Conservation (phyloP, 2,329 filamentous ascomycete genomes). For the Colletotrichum orbiculare region DNA sequence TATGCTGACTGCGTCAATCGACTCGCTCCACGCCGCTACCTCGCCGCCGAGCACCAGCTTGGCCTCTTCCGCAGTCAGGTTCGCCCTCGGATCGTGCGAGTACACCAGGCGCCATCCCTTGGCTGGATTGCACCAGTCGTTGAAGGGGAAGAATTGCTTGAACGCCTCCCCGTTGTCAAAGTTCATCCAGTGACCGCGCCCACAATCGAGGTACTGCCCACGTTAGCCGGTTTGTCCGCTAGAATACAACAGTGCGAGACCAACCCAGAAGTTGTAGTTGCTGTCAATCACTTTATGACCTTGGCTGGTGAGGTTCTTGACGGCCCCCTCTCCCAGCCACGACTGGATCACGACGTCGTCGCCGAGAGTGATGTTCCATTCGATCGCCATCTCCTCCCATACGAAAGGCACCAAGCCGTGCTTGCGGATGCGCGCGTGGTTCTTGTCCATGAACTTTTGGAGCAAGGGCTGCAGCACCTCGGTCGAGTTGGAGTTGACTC, state of each 20-base stretch:
- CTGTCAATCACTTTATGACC: constrained; percentile 81
- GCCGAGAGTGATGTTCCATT: constrained; percentile 81
- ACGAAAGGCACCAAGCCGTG: constrained; percentile 78
- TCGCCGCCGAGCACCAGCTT: constrained; percentile 84
- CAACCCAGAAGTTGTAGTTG: constrained; percentile 81
- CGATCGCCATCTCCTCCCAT: constrained; percentile 87
- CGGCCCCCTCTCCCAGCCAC: constrained; percentile 75
- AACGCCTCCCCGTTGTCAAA: constrained; percentile 68
- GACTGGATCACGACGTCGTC: constrained; percentile 80
- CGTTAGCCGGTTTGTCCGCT: neutral
- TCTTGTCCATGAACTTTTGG: constrained; percentile 79
- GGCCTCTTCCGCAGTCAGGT: constrained; percentile 69
- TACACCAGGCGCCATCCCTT: constrained; percentile 89
- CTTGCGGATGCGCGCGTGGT: constrained; percentile 72
- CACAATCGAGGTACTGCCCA: constrained; percentile 82
- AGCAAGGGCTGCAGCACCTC: constrained; percentile 78
- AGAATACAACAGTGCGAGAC: constrained; percentile 40
- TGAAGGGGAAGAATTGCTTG: constrained; percentile 72
- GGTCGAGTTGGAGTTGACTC: constrained; percentile 73
- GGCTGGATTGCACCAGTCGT: constrained; percentile 82
- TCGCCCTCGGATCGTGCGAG: constrained; percentile 77
- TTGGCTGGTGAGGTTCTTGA: constrained; percentile 67
- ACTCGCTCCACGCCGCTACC: constrained; percentile 84
- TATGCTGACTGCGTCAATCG: constrained; percentile 78
- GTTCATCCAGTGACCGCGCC: constrained; percentile 82